Evolutionary conservation across 345 rosid species (phyloP), one percentile per base, ranked within the genome.

Genomic region (Boechera retrofracta): DNA sequence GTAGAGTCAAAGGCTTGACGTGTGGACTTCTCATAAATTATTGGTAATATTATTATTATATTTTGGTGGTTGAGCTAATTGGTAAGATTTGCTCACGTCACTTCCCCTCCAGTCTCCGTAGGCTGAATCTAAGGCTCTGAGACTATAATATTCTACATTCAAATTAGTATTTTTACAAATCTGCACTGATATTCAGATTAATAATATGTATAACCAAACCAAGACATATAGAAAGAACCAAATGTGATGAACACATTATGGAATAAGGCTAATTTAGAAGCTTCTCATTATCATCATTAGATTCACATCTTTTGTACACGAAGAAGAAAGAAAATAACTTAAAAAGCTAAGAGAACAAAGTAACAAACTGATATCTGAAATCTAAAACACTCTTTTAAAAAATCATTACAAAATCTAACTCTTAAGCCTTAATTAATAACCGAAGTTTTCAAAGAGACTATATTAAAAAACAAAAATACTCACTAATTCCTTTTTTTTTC

Each of bases 71-170:
- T 65, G 18, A 35, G 39, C 29, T 75, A 48, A 48, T 48, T 75
- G 67, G 78, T 75, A 66, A 49, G 78, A 57, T 75, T 75, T 75
- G 79, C 67, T 67, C 24, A 58, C 73, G 79, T 67, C 79, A 75
- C 51, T 45, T 45, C 33, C 21, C 45, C 65, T 35, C 65, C 4
- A n/a, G 36, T 74, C 48, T 66, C 67, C 78, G 72, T 74, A 33
- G 39, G 71, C 49, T 71, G 59, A 65, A 74, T 74, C 64, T 44
- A 73, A 51, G 29, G 69, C 35, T 53, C 7, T 42, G 35, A 42
- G 47, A 53, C 21, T 41, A 21, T 18, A 11, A 26, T 26, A 51
- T 5, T 56, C 28, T 32, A 58, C 57, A 57, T 45, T 44, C 41
- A 57, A 52, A 39, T 72, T 38, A 72, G 16, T 55, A 33, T 7